Percentiles rank a stretch among this genome's conserved stretches.
phyloP scores from a whole-genome alignment of 208 protist species.

The Wallacemonas sp. region DNA sequence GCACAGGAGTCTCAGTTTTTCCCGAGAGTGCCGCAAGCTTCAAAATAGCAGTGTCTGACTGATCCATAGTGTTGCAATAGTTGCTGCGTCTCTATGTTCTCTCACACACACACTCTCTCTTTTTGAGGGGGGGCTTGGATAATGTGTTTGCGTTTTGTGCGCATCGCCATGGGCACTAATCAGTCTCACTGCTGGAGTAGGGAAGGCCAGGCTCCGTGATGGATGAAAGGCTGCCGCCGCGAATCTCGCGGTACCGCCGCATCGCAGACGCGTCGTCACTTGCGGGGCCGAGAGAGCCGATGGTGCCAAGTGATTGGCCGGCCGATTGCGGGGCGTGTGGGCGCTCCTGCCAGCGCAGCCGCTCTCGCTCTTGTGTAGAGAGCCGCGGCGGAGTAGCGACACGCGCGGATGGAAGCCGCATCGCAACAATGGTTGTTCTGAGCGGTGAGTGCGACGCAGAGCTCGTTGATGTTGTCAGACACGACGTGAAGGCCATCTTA shows the following conservation, averaged over 20 bases:
- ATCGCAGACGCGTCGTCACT: slow-evolving; percentile 31
- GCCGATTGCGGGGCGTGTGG: slow-evolving; percentile 1
- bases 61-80: too few relatives aligned
- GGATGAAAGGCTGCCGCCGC: slow-evolving; percentile 19
- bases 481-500: too few relatives aligned
- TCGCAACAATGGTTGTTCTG: not conserved
- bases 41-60: too few relatives aligned
- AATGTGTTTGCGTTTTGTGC: too few relatives aligned
- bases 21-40: too few relatives aligned
- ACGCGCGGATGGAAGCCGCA: not conserved
- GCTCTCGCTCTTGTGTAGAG: not conserved
- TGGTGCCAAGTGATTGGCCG: slow-evolving; percentile 7
- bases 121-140: too few relatives aligned
- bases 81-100: too few relatives aligned
- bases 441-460: not conserved
- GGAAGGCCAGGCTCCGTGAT: not conserved
- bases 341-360: not conserved
- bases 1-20: too few relatives aligned
- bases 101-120: too few relatives aligned
- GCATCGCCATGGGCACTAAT: too few relatives aligned
- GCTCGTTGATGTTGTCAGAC: not conserved
- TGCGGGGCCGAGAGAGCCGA: slow-evolving; percentile 31
- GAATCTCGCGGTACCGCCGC: slow-evolving; percentile 46
- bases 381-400: not conserved
- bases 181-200: not conserved